Conservation (phyloP, 371 early-diverging fungal species). For the Nematocida parisii region DNA sequence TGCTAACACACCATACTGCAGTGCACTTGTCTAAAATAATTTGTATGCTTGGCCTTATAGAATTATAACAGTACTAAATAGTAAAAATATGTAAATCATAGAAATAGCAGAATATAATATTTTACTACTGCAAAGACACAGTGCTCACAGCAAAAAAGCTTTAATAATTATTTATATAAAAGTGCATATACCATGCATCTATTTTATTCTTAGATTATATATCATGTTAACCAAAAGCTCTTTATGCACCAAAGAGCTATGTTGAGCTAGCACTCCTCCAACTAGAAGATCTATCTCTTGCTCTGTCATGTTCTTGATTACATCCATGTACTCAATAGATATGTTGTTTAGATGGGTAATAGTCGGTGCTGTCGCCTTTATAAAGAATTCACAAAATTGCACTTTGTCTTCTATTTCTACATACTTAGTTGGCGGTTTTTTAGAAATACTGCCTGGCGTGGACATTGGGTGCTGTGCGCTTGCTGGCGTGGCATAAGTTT, state of each 20-base stretch:
- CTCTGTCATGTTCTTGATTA: constrained; percentile 22
- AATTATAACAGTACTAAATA: too few relatives aligned
- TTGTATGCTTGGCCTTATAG: too few relatives aligned
- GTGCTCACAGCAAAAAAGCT: too few relatives aligned
- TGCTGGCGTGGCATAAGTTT: constrained; percentile 26
- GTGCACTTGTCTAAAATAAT: too few relatives aligned
- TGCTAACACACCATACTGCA: too few relatives aligned
- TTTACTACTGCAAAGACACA: too few relatives aligned
- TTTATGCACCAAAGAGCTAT: constrained; percentile 41
- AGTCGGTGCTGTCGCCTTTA: neutral
- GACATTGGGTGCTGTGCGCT: neutral
- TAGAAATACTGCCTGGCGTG: neutral
- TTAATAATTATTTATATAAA: too few relatives aligned
- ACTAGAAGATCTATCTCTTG: constrained; percentile 4
- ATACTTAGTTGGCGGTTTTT: constrained; percentile 5
- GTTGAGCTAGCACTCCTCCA: neutral
- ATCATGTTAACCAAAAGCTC: constrained; percentile 29
- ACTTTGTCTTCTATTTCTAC: constrained; percentile 4
- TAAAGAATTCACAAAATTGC: constrained; percentile 37
- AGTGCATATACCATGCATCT: neutral
- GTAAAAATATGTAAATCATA: too few relatives aligned
- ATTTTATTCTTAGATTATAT: neutral
- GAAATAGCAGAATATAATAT: too few relatives aligned
- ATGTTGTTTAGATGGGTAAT: constrained; percentile 53
- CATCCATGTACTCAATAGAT: constrained; percentile 29